These are phyloP conservation scores for Kernera saxatilis DNA, from an alignment of 345 rosid genomes.

Conservation along the genomic window DNA sequence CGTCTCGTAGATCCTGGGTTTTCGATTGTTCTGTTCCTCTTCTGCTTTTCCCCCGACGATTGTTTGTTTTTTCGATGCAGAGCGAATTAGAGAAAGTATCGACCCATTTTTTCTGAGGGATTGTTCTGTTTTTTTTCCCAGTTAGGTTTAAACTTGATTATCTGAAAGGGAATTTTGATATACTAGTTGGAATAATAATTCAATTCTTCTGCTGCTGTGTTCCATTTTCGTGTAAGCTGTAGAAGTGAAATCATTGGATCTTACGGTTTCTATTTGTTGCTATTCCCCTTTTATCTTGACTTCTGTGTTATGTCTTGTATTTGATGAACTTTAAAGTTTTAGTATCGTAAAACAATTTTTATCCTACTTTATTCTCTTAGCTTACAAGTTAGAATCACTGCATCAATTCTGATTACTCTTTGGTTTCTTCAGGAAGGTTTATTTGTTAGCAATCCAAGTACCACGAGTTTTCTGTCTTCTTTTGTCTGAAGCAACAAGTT, in stretches of 20 bases:
- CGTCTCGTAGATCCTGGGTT: neutral
- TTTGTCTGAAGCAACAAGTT: slow-evolving; percentile 2
- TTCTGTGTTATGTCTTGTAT: neutral
- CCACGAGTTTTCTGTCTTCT: too few relatives aligned
- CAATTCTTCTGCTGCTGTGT: neutral
- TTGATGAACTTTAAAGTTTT: neutral
- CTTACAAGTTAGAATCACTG: slow-evolving; percentile 21
- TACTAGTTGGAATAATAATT: neutral
- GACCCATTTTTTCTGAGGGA: neutral
- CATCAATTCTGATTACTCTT: slow-evolving; percentile 3
- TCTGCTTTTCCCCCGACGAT: neutral
- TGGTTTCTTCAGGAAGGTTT: slow-evolving; percentile 30
- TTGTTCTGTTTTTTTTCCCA: neutral
- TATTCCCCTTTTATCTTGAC: neutral
- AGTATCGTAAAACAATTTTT: neutral
- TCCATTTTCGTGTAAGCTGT: neutral
- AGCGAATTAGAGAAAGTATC: neutral
- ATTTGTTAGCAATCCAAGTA: slow-evolving; percentile 11
- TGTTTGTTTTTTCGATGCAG: neutral
- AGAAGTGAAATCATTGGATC: neutral
- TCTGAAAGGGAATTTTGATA: neutral
- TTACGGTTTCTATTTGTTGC: neutral
- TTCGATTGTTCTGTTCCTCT: neutral
- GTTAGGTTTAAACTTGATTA: neutral
- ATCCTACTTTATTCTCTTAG: slow-evolving; percentile 4